Base-by-base conservation (phyloP, 148 eudicot species). In the Drosera capensis region DNA sequence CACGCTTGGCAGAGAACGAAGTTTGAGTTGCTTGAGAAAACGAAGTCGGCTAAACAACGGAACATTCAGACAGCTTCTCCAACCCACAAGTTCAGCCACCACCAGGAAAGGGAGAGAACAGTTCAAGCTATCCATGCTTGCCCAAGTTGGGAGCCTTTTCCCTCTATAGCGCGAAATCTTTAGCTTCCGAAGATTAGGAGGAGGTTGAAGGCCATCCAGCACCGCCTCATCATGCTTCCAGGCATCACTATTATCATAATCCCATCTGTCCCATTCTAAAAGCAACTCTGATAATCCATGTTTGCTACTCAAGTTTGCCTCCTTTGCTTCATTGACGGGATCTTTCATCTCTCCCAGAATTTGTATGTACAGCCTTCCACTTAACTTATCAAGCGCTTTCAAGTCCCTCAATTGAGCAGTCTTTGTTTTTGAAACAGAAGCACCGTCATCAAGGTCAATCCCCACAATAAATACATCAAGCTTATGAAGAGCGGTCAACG, bases 401-500 rank as follows among this genome's bases (percentile, higher is more conserved):
- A 40, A 14, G 13, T 40, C 43, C 0, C 21, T 18, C 5, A 40
- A 14, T 40, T 18, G 20, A 40, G 20, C 43, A 40, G 43, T 18
- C 0, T 14, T 7, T 0, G 20, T 5, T 16, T 15, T 40, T 19
- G 11, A 18, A 4, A 15, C 18, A 18, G 20, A 16, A 40, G 21
- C 20, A 15, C 0, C 5, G n/a, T n/a, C n/a, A 2, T 21, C 13
- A n/a, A 7, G 2, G 21, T 1, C 20, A 16, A 2, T 40, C 20
- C 20, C 19, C 3, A 15, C 21, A n/a, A 15, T 18, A 34, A 34
- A 34, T 11, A 14, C 15, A 36, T 31, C 37, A 15, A 49, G 30
- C 23, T 36, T 35, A 5, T 25, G 39, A n/a, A 62, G 55, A 17
- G 26, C 9, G 11, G 51, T 55, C 40, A 62, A 12, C 3, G 4